phyloP scores from a whole-genome alignment of 2,329 filamentous ascomycete species.

The Fusarium transvaalense region DNA sequence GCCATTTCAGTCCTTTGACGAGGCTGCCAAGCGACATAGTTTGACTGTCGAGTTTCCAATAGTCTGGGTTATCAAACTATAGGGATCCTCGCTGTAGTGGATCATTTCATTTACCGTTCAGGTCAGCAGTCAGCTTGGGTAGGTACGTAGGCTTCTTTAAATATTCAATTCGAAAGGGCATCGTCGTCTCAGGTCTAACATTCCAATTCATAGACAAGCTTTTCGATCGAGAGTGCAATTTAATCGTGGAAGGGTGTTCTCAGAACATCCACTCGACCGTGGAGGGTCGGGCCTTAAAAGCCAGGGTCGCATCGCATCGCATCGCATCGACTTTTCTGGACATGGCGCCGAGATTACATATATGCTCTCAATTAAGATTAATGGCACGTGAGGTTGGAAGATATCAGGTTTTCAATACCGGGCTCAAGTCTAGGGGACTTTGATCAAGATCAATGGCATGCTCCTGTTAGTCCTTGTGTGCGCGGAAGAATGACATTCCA shows the following conservation, averaged over 20 bases:
- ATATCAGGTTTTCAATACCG: conserved; percentile 4
- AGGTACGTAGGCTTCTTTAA: neutral
- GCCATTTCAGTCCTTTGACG: neutral
- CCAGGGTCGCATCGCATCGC: conserved; percentile 11
- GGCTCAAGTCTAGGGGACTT: neutral
- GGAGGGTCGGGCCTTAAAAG: conserved; percentile 7
- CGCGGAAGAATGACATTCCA: conserved; percentile 32
- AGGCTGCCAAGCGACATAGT: neutral
- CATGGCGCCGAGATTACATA: conserved; percentile 36
- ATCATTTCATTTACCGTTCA: neutral
- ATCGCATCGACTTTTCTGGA: conserved; percentile 28
- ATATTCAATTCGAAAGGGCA: neutral
- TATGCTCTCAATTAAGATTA: conserved; percentile 24
- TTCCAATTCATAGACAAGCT: conserved; percentile 20
- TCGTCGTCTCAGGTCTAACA: conserved; percentile 12
- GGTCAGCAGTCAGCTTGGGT: no score
- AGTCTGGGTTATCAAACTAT: neutral
- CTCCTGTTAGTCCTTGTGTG: neutral
- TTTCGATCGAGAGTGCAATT: conserved; percentile 7
- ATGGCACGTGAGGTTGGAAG: conserved; percentile 18
- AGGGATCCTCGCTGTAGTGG: conserved; percentile 1
- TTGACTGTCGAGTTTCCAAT: neutral
- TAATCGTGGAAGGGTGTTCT: neutral
- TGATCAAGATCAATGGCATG: conserved; percentile 9
- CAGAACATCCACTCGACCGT: neutral